A percentile compares a stretch with the other conserved stretches of the same genome.
These are phyloP conservation scores for Peribolospora kevripleyi DNA, from an alignment of 768 basidiomycete genomes.

Conservation along the genomic window DNA sequence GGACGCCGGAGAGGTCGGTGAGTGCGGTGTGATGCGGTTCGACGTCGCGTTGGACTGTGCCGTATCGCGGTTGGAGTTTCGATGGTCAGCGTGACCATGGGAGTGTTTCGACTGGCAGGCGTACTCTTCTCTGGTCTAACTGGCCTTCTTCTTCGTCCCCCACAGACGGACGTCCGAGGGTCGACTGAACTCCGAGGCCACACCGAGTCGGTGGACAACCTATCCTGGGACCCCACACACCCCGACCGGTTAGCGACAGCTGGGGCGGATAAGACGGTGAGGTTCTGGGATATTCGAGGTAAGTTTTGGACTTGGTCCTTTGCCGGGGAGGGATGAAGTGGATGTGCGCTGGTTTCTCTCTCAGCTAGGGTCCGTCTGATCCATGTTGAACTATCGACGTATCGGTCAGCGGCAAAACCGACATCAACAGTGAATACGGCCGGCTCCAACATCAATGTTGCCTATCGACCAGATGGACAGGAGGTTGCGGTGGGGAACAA, in stretches of 20 bases:
- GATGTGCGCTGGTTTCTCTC: not conserved
- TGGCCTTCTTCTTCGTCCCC: no score
- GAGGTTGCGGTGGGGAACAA: constrained; percentile 9
- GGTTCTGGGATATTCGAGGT: not conserved
- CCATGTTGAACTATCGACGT: not conserved
- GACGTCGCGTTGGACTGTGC: not conserved
- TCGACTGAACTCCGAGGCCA: no score
- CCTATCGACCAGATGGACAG: constrained; percentile 11
- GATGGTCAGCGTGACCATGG: not conserved
- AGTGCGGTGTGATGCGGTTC: not conserved
- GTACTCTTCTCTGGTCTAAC: no score
- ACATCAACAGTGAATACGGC: constrained; percentile 7
- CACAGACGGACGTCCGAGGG: no score
- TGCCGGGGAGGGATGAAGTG: no score
- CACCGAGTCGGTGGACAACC: no score
- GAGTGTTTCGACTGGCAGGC: not conserved
- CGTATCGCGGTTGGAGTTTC: not conserved
- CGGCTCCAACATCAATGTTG: constrained; percentile 12
- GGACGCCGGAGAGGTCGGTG: constrained; percentile 9
- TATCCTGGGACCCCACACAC: no score
- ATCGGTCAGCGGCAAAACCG: constrained; percentile 8
- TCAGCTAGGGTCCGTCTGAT: not conserved
- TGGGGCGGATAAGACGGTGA: not conserved
- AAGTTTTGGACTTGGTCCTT: not conserved
- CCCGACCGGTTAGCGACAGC: not conserved